Evolutionary conservation across 257 asterid species (phyloP).

Genomic region (Jasminum sambac): DNA sequence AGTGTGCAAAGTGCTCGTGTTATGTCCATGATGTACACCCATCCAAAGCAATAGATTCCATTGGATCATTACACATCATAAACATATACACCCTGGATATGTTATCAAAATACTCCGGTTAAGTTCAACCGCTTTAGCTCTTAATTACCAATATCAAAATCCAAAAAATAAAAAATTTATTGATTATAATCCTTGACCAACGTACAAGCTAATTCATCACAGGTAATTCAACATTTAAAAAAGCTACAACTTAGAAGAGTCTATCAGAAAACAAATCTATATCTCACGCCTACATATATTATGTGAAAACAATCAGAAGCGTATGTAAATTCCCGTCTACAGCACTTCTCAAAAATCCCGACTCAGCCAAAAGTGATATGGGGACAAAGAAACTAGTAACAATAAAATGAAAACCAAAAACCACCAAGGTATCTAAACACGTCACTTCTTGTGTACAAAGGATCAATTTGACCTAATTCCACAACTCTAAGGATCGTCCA

Average conservation of each 20-base stretch:
- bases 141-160: background rate
- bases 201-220: background rate
- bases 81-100: too few relatives aligned
- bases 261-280: conserved; percentile 6
- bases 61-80: too few relatives aligned
- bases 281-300: conserved; percentile 23
- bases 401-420: conserved; percentile 13
- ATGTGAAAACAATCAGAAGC: conserved; percentile 35
- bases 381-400: background rate
- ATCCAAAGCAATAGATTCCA: background rate
- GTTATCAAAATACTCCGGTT: too few relatives aligned
- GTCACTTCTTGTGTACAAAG: conserved; percentile 52
- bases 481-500: conserved; percentile 33
- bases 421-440: conserved; percentile 38
- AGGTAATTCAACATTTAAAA: background rate
- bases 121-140: too few relatives aligned
- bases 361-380: background rate
- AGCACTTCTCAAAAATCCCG: conserved; percentile 12
- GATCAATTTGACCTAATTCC: conserved; percentile 32
- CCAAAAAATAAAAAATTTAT: background rate
- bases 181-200: background rate
- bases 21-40: background rate
- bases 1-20: background rate
- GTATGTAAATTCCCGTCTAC: conserved; percentile 35
- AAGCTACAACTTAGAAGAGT: background rate